Evolutionary conservation across 2,329 filamentous ascomycete species (phyloP).

Genomic region (Nemania serpens): DNA sequence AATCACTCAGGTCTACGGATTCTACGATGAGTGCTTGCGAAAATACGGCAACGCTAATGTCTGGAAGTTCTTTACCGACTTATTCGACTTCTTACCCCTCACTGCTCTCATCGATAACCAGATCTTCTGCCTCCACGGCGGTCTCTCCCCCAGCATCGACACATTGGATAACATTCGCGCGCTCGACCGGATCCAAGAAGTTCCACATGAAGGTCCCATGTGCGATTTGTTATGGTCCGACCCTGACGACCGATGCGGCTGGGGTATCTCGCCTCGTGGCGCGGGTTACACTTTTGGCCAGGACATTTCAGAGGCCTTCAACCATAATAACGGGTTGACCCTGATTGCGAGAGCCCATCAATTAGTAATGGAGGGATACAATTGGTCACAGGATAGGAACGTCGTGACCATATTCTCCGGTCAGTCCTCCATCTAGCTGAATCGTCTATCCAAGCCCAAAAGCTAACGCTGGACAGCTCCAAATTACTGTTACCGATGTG

Average conservation of each 20-base stretch:
- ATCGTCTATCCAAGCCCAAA: conserved; percentile 4
- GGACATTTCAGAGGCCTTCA: conserved; percentile 98
- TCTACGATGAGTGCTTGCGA: conserved; percentile 98
- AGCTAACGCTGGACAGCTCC: conserved; percentile 57
- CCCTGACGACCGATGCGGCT: conserved; percentile 93
- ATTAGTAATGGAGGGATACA: conserved; percentile 99
- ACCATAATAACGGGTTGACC: conserved; percentile 97
- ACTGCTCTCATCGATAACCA: conserved; percentile 98
- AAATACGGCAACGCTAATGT: conserved; percentile 99
- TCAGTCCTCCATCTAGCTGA: conserved; percentile 48
- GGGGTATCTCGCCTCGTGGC: conserved; percentile 93
- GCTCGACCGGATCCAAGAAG: conserved; percentile 95
- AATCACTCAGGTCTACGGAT: conserved; percentile 98
- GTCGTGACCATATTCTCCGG: conserved; percentile 99
- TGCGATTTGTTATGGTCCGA: conserved; percentile 98
- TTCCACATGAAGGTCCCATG: conserved; percentile 97
- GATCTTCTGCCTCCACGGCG: conserved; percentile 98
- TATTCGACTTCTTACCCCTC: conserved; percentile 97
- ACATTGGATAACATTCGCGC: conserved; percentile 95
- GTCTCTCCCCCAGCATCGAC: conserved; percentile 93
- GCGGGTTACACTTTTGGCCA: conserved; percentile 95
- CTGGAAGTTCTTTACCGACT: conserved; percentile 98
- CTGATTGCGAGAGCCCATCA: conserved; percentile 96
- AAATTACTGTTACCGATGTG: conserved; percentile 98
- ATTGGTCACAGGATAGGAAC: conserved; percentile 98